Percentiles rank a stretch among this genome's conserved stretches.
Evolutionary conservation across 805 yeast genomes (phyloP).

Genomic region (Kodamaea restingae): DNA sequence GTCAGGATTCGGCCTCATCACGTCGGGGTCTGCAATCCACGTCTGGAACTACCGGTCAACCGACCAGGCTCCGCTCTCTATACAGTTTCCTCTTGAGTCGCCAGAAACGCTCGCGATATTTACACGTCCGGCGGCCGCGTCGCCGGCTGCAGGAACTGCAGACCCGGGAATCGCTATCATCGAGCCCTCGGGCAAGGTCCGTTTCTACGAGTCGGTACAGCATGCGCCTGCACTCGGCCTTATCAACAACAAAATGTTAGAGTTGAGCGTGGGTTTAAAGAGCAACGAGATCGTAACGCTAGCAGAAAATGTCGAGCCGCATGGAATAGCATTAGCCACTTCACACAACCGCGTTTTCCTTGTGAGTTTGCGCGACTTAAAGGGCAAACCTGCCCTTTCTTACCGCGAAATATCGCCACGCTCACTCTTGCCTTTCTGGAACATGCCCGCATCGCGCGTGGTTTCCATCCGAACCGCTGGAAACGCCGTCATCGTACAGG

Average conservation of each 20-base stretch:
- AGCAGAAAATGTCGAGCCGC: conserved; percentile 63
- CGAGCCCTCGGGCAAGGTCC: conserved; percentile 52
- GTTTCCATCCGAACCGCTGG: conserved; percentile 56
- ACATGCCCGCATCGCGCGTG: conserved; percentile 26
- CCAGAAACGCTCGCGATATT: conserved; percentile 45
- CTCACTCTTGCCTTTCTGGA: conserved; percentile 8
- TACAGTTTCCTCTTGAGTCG: conserved; percentile 45
- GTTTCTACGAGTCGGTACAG: conserved; percentile 72
- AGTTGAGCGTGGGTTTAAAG: conserved; percentile 37
- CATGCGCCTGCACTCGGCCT: conserved; percentile 64
- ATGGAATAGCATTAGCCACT: conserved; percentile 71
- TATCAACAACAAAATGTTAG: conserved; percentile 42
- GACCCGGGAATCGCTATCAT: conserved; percentile 73
- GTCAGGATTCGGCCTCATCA: conserved; percentile 47
- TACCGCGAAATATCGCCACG: conserved; percentile 24
- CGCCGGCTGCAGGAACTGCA: too few species aligned
- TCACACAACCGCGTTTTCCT: conserved; percentile 62
- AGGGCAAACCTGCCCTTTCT: conserved; percentile 55
- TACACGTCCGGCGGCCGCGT: conserved; percentile 51
- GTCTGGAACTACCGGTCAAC: conserved; percentile 68
- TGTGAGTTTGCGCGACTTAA: conserved; percentile 59
- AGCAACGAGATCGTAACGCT: conserved; percentile 54
- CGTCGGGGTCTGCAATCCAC: conserved; percentile 48
- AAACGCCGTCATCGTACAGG: conserved; percentile 28
- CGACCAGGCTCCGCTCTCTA: conserved; percentile 55